Evolutionary conservation across 495 filamentous ascomycete species (phyloP), one percentile per base, ranked within the genome.

Genomic region (Hamigera avellanea): DNA sequence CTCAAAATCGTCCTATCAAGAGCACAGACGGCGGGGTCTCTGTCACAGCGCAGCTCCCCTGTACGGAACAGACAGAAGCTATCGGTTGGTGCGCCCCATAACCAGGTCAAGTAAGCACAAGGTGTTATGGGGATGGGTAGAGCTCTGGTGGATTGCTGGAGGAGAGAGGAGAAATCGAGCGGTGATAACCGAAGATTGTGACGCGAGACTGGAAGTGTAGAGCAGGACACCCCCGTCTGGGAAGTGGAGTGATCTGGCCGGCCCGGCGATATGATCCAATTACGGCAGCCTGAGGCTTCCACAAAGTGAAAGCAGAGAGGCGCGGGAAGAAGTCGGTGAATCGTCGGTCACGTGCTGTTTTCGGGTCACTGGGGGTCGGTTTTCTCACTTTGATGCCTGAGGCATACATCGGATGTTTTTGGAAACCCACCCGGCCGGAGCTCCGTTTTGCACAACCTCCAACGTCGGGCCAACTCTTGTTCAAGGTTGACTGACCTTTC

Each of bases 371-470:
- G n/a, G n/a, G n/a, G n/a, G n/a, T n/a, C n/a, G n/a, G n/a, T n/a
- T n/a, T n/a, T n/a, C n/a, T n/a, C n/a, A n/a, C 26, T 14, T 32
- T 36, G 19, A 0, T 47, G 41, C 48, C 45, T 48, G 33, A 52
- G 52, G 52, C 48, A 36, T 14, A 0, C 7, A 32, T 49, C 52
- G 52, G 52, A 55, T 49, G 47, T 50, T 54, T 50, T 54, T 54
- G 51, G 51, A 48, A 49, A 48, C 46, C 45, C 40, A 39, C 44
- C 39, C 43, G 48, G 35, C 32, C 45, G 48, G 45, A 62, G 56
- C 56, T 63, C 57, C 57, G 53, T 62, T 66, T 66, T 66, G 57
- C 61, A 66, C 61, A 63, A 64, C 54, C 50, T 63, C 58, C 52
- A 59, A 64, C 58, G 53, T 61, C 59, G 54, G 56, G 52, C 53